Conservation (phyloP, 2,329 filamentous ascomycete species). For the Kalmusia sp. region DNA sequence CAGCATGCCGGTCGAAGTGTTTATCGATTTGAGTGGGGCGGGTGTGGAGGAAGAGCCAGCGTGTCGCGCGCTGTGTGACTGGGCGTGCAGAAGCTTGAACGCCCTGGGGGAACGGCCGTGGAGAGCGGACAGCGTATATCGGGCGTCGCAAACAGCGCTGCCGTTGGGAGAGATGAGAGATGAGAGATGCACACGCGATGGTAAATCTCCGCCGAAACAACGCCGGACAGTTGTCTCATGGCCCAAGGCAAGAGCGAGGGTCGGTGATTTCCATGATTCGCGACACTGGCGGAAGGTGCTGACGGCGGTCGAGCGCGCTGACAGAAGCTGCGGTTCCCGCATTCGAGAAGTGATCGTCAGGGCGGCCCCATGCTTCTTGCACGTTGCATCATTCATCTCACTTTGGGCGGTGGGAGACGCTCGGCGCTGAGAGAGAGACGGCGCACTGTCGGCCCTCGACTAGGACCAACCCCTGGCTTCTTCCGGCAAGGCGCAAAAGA, state of each 20-base stretch:
- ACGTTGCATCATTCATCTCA: not conserved
- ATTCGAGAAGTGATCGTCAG: constrained; percentile 23
- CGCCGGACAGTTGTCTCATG: constrained; percentile 11
- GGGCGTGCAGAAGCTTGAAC: constrained; percentile 14
- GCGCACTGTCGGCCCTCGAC: constrained; percentile 14
- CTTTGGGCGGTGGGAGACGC: not conserved
- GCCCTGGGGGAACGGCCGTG: not conserved
- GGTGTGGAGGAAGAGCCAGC: constrained; percentile 12
- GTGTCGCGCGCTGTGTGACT: constrained; percentile 4
- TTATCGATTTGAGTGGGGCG: constrained; percentile 25
- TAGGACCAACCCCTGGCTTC: constrained; percentile 10
- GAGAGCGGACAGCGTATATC: too few relatives aligned
- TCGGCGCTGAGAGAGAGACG: not conserved
- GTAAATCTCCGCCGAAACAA: constrained; percentile 3
- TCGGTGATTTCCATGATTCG: constrained; percentile 13
- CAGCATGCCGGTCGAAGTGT: constrained; percentile 11
- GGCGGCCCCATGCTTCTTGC: constrained; percentile 14
- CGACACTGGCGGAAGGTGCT: constrained; percentile 17
- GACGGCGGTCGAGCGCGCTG: constrained; percentile 26
- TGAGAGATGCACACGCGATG: constrained; percentile 1
- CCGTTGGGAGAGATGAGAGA: constrained; percentile 1
- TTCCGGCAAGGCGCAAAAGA: constrained; percentile 1
- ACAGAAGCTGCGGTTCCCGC: constrained; percentile 10
- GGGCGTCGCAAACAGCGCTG: too few relatives aligned
- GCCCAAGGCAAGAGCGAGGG: constrained; percentile 8